Conservation (phyloP, 768 basidiomycete species). For the Mycena pura region DNA sequence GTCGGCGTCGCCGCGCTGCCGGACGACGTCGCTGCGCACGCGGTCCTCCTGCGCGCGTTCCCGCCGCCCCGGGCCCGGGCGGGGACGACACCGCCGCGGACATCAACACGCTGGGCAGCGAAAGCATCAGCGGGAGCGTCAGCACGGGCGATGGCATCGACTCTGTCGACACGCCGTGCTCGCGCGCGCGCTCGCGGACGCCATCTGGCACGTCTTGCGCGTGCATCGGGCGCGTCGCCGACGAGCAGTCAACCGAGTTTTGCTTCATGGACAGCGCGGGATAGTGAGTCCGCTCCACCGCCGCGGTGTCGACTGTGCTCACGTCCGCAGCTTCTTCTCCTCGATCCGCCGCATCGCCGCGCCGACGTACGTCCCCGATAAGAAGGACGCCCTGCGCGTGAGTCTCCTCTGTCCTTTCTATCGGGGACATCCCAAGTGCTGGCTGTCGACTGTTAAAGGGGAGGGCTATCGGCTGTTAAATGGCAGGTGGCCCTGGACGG, state of each 20-base stretch:
- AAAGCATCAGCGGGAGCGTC: too few relatives aligned
- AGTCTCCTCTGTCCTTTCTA: slow-evolving; percentile 30
- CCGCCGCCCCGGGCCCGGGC: too few relatives aligned
- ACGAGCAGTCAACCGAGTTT: slow-evolving; percentile 58
- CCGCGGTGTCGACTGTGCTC: too few relatives aligned
- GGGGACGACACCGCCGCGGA: too few relatives aligned
- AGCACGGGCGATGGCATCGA: background rate
- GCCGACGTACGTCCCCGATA: slow-evolving; percentile 80
- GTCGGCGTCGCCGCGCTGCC: slow-evolving; percentile 65
- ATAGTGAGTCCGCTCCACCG: slow-evolving; percentile 31
- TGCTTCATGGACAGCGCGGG: slow-evolving; percentile 72
- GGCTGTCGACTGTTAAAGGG: too few relatives aligned
- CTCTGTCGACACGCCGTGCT: slow-evolving; percentile 37
- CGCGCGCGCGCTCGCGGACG: slow-evolving; percentile 53
- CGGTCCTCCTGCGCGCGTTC: slow-evolving; percentile 9
- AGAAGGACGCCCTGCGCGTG: slow-evolving; percentile 82
- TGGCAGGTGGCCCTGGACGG: too few relatives aligned
- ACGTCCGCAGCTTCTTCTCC: slow-evolving; percentile 76
- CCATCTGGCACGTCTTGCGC: slow-evolving; percentile 57
- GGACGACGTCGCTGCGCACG: background rate
- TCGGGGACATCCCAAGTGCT: too few relatives aligned
- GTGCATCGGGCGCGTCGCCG: slow-evolving; percentile 42
- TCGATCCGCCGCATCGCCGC: slow-evolving; percentile 82
- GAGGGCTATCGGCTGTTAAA: too few relatives aligned
- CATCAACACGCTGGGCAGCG: too few relatives aligned